Evolutionary conservation across 345 rosid genomes (phyloP).

Genomic region (Citrus unshiu): DNA sequence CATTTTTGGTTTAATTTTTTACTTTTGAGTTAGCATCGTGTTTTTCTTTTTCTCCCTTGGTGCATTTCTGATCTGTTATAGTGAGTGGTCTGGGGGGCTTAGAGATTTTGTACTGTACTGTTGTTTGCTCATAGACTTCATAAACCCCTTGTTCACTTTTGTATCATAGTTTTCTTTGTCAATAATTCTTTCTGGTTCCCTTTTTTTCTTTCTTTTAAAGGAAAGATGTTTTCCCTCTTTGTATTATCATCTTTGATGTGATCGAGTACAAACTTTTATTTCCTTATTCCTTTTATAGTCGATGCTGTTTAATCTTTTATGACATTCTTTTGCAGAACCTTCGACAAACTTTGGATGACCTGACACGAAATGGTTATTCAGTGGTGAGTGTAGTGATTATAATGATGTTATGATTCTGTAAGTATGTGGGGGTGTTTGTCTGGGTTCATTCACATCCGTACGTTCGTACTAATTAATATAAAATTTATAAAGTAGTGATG

Average conservation of each 20-base stretch:
- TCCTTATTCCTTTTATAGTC: not conserved
- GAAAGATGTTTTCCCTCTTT: not conserved
- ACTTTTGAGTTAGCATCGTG: not conserved
- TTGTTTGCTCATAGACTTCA: not conserved
- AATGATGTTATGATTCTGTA: slow-evolving; percentile 1
- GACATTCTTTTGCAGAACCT: slow-evolving; percentile 67
- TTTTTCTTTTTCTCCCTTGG: not conserved
- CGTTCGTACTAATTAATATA: not conserved
- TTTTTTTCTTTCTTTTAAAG: not conserved
- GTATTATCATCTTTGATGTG: not conserved
- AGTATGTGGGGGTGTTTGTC: not conserved
- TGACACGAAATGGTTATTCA: slow-evolving; percentile 78
- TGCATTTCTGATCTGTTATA: not conserved
- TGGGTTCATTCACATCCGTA: too few species aligned
- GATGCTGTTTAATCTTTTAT: not conserved
- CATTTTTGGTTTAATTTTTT: not conserved
- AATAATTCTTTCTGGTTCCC: not conserved
- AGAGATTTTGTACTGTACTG: not conserved
- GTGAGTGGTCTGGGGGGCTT: not conserved
- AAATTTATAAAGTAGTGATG: not conserved
- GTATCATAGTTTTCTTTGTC: not conserved
- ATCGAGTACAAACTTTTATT: not conserved
- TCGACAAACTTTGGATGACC: slow-evolving; percentile 95
- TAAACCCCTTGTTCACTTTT: not conserved
- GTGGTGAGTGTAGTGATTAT: slow-evolving; percentile 56